phyloP scores from a whole-genome alignment of 2,329 filamentous ascomycete genomes.

The Fusarium sp. region DNA sequence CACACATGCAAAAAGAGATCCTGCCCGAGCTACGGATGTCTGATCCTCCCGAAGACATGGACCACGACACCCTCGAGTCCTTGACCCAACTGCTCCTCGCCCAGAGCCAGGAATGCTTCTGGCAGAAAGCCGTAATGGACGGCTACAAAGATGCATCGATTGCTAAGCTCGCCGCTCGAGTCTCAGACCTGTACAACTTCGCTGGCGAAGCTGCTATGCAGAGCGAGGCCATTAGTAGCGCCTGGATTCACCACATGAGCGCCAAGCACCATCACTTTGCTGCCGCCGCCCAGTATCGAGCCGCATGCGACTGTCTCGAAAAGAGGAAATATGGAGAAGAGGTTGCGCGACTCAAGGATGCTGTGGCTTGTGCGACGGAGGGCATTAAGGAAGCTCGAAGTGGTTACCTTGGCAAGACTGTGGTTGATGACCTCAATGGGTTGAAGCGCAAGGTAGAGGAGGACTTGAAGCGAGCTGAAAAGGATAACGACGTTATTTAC shows the following conservation, averaged over 20 bases:
- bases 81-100: constrained; percentile 88
- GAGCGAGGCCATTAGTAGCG: constrained; percentile 89
- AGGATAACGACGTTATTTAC: constrained; percentile 97
- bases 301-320: constrained; percentile 91
- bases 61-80: constrained; percentile 86
- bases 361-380: constrained; percentile 85
- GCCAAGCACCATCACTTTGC: constrained; percentile 98
- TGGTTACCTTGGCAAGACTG: constrained; percentile 83
- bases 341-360: constrained; percentile 87
- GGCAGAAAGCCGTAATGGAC: constrained; percentile 97
- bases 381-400: constrained; percentile 85
- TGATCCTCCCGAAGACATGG: constrained; percentile 95
- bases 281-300: constrained; percentile 92
- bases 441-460: constrained; percentile 88
- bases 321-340: constrained; percentile 97
- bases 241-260: constrained; percentile 98
- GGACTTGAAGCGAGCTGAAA: constrained; percentile 92
- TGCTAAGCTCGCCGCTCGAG: constrained; percentile 88
- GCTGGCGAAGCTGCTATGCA: constrained; percentile 90
- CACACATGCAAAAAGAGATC: constrained; percentile 81
- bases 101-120: constrained; percentile 97
- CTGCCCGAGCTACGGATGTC: constrained; percentile 86
- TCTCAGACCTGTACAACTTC: constrained; percentile 90
- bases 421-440: constrained; percentile 85
- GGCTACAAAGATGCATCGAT: constrained; percentile 93